Conservation (phyloP, 345 rosid genomes). For the Rhodamnia rubescens region DNA sequence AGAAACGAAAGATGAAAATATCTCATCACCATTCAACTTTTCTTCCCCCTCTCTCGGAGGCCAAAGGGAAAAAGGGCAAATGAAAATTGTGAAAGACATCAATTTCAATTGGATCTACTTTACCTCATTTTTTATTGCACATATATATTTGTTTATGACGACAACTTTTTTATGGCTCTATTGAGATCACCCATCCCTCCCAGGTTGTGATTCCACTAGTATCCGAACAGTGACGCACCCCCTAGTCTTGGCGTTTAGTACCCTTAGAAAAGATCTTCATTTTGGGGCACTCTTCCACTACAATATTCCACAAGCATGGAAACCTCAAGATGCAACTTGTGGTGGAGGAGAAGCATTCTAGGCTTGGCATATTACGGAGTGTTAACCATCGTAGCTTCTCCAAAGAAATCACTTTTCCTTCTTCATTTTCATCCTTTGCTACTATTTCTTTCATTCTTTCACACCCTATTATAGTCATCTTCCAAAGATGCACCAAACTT, state of each 20-base stretch:
- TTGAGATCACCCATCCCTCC: background rate
- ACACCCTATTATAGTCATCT: background rate
- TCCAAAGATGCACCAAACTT: background rate
- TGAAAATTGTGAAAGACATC: no score
- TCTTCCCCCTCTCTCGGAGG: no score
- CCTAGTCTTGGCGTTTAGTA: accelerated
- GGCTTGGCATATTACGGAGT: no score
- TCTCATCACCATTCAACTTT: no score
- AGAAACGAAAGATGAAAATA: no score
- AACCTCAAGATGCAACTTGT: no score
- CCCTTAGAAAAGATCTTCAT: background rate
- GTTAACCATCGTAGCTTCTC: no score
- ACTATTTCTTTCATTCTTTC: background rate
- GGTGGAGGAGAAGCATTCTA: no score
- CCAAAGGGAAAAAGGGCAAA: no score
- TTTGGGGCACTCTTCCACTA: background rate
- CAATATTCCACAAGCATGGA: accelerated
- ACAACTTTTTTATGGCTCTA: no score
- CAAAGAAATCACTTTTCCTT: no score
- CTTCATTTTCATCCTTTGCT: accelerated
- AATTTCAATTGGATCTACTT: background rate
- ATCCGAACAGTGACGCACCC: accelerated
- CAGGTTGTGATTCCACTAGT: accelerated
- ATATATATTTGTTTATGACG: background rate
- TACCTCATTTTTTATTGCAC: background rate